A percentile compares a stretch with the other conserved stretches of the same genome.
phyloP scores from a whole-genome alignment of 1,284 basidiomycete genomes.

The Trametes hirsuta region DNA sequence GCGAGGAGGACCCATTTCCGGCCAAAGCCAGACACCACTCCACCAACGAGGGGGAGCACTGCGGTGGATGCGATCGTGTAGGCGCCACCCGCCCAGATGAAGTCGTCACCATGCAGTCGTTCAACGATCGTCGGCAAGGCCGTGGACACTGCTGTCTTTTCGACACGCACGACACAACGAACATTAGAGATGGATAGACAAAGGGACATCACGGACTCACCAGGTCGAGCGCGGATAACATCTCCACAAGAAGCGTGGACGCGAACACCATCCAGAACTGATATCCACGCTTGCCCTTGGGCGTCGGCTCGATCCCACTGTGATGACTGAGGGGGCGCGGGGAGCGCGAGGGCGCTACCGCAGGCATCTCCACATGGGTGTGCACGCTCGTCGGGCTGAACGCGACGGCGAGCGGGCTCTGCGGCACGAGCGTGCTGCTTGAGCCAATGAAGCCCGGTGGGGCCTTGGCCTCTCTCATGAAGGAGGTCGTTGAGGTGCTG shows the following conservation, averaged over 20 bases:
- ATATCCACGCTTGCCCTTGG: conserved; percentile 10
- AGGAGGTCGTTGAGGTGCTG: conserved; percentile 9
- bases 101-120: conserved; percentile 26
- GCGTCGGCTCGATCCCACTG: conserved; percentile 1
- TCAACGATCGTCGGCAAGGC: conserved; percentile 26
- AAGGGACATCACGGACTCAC: not conserved
- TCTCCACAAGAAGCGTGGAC: conserved; percentile 9
- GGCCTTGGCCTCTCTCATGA: conserved; percentile 8
- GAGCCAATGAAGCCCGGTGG: not conserved
- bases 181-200: not conserved
- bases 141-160: conserved; percentile 20
- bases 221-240: conserved; percentile 9
- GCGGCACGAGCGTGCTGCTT: not conserved
- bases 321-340: not conserved
- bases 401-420: not conserved
- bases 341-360: not conserved
- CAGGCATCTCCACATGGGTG: not conserved
- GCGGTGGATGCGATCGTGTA: conserved; percentile 43
- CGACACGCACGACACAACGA: not conserved
- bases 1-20: conserved; percentile 38
- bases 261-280: conserved; percentile 10
- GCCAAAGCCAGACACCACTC: conserved; percentile 41
- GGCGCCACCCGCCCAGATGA: conserved; percentile 42
- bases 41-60: conserved; percentile 38
- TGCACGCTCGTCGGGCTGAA: conserved; percentile 1